Conservation (phyloP, 1,284 basidiomycete genomes). For the Wallemia ichthyophaga region DNA sequence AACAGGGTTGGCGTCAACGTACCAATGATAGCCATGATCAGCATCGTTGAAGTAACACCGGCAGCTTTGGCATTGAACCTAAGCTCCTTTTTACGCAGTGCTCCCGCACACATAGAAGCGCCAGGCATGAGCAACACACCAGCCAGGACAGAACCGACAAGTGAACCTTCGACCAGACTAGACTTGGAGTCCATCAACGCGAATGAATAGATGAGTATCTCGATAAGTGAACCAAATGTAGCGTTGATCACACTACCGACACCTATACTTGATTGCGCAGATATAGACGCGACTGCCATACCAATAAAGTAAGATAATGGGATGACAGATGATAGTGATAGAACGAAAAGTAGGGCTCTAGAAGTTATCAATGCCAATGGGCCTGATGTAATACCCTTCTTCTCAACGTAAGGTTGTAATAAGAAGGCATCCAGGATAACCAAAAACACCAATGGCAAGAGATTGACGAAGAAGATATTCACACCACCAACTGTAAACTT, state of each 20-base stretch:
- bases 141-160: constrained; percentile 75
- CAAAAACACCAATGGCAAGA: constrained; percentile 75
- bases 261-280: constrained; percentile 87
- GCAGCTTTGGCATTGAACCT: constrained; percentile 95
- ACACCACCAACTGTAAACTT: constrained; percentile 98
- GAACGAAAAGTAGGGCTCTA: constrained; percentile 49
- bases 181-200: constrained; percentile 71
- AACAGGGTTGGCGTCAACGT: constrained; percentile 85
- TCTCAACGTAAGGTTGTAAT: constrained; percentile 38
- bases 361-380: constrained; percentile 40
- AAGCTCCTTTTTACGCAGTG: constrained; percentile 70
- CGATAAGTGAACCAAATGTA: constrained; percentile 91
- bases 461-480: constrained; percentile 94
- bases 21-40: constrained; percentile 99
- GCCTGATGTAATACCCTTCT: constrained; percentile 18
- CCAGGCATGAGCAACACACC: constrained; percentile 95
- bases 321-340: constrained; percentile 71
- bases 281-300: constrained; percentile 97
- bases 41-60: constrained; percentile 93
- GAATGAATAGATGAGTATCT: constrained; percentile 77
- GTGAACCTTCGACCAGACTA: constrained; percentile 79
- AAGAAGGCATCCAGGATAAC: constrained; percentile 79
- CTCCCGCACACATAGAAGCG: constrained; percentile 83
- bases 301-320: constrained; percentile 97
- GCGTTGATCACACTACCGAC: constrained; percentile 99